A percentile compares a stretch with the other conserved stretches of the same genome.
Conservation (phyloP, 1,139 yeast species). For the Debaryomyces psychrophilus region DNA sequence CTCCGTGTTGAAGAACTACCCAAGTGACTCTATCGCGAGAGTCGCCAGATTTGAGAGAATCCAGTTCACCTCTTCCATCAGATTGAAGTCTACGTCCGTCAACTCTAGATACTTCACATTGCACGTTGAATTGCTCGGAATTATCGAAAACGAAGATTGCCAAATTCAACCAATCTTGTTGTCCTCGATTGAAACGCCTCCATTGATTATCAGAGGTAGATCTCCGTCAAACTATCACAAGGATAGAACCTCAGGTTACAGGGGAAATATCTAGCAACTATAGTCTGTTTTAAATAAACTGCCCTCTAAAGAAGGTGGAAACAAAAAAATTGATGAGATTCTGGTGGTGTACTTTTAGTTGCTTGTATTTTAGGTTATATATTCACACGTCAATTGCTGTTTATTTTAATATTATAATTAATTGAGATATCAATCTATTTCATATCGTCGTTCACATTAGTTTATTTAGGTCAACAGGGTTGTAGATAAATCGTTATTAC, state of each 20-base stretch:
- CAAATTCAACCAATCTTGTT: slow-evolving; percentile 45
- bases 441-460: neutral
- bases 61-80: slow-evolving; percentile 65
- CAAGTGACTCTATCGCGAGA: slow-evolving; percentile 53
- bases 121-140: slow-evolving; percentile 58
- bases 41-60: slow-evolving; percentile 72
- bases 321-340: slow-evolving; percentile 4
- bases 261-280: slow-evolving; percentile 23
- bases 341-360: slow-evolving; percentile 9
- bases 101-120: slow-evolving; percentile 54
- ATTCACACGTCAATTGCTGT: neutral
- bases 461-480: neutral
- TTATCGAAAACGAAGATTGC: slow-evolving; percentile 43
- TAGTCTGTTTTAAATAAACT: neutral
- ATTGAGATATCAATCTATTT: neutral
- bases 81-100: slow-evolving; percentile 52
- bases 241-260: slow-evolving; percentile 44
- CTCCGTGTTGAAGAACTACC: slow-evolving; percentile 46
- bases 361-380: slow-evolving; percentile 10
- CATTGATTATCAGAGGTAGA: slow-evolving; percentile 66
- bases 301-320: neutral
- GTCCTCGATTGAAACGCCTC: slow-evolving; percentile 57
- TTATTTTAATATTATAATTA: neutral
- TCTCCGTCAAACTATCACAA: slow-evolving; percentile 65
- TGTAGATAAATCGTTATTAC: neutral